phyloP scores from a whole-genome alignment of 2,329 filamentous ascomycete genomes.

The Nigrospora osmanthi region DNA sequence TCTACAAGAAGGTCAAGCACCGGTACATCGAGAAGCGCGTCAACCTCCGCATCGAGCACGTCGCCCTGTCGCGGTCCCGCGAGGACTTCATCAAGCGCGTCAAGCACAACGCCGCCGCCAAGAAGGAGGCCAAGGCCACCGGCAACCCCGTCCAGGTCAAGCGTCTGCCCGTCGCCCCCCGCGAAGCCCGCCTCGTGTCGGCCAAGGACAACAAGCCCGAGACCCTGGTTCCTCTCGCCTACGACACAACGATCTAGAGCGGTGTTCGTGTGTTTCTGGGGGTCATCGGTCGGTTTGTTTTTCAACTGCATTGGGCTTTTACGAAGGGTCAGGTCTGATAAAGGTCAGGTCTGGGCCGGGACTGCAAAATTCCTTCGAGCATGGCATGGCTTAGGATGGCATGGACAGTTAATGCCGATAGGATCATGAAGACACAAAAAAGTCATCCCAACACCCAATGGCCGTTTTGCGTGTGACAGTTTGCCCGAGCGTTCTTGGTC shows the following conservation, averaged over 20 bases:
- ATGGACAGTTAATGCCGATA: conserved; percentile 1
- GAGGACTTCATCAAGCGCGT: conserved; percentile 95
- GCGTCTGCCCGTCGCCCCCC: conserved; percentile 75
- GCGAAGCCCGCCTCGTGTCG: conserved; percentile 72
- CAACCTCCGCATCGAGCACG: conserved; percentile 98
- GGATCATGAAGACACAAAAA: conserved; percentile 2
- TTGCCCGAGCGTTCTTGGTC: no score
- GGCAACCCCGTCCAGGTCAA: conserved; percentile 87
- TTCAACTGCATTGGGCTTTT: conserved; percentile 21
- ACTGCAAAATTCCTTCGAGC: conserved; percentile 1
- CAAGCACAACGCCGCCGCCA: conserved; percentile 90
- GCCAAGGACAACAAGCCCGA: conserved; percentile 79
- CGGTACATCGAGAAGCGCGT: conserved; percentile 99
- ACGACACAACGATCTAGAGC: conserved; percentile 95
- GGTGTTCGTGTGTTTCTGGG: conserved; percentile 17
- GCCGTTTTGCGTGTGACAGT: neutral
- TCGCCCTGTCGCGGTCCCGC: conserved; percentile 86
- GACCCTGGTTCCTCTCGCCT: conserved; percentile 84
- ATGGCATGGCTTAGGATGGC: neutral
- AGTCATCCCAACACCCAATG: conserved; percentile 1
- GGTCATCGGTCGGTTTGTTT: conserved; percentile 19
- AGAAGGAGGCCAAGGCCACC: conserved; percentile 86
- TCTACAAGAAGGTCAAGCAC: conserved; percentile 99
- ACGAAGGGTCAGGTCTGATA: neutral
- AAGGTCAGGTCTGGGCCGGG: neutral